These are phyloP conservation scores for Metschnikowia continentalis DNA, from an alignment of 805 yeast genomes.

Conservation along the genomic window DNA sequence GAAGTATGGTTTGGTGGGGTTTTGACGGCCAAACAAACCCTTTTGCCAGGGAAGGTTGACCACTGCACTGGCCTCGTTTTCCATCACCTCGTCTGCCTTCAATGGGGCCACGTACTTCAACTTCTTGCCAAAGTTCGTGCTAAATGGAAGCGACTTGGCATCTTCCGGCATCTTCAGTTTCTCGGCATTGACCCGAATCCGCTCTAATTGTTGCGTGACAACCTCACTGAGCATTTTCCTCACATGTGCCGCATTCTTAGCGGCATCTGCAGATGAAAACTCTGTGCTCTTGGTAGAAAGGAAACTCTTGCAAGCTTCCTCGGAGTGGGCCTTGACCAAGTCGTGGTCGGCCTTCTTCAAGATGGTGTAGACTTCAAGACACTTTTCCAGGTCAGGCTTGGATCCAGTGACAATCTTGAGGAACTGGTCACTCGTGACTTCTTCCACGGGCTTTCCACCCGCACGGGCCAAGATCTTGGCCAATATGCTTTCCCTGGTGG, in stretches of 20 bases:
- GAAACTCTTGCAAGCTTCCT: slow-evolving; percentile 21
- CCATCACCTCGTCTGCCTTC: slow-evolving; percentile 43
- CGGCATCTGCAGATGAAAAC: slow-evolving; percentile 26
- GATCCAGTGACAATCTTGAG: slow-evolving; percentile 12
- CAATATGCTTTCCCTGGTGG: slow-evolving; percentile 47
- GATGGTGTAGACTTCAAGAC: slow-evolving; percentile 28
- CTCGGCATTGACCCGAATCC: slow-evolving; percentile 28
- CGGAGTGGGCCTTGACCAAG: slow-evolving; percentile 18
- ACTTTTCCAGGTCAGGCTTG: slow-evolving; percentile 31
- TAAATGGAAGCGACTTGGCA: slow-evolving; percentile 25
- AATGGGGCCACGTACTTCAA: slow-evolving; percentile 33
- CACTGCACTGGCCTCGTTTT: slow-evolving; percentile 46
- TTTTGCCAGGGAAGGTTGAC: slow-evolving; percentile 79
- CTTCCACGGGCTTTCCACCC: slow-evolving; percentile 22
- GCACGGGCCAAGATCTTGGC: slow-evolving; percentile 37
- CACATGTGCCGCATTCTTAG: slow-evolving; percentile 29
- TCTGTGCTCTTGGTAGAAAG: slow-evolving; percentile 35
- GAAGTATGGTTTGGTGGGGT: slow-evolving; percentile 76
- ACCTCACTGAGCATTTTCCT: slow-evolving; percentile 36
- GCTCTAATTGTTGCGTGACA: slow-evolving; percentile 30
- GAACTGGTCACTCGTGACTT: slow-evolving; percentile 16
- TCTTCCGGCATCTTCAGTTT: slow-evolving; percentile 27
- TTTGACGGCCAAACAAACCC: slow-evolving; percentile 71
- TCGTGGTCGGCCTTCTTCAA: slow-evolving; percentile 26
- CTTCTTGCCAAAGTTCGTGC: slow-evolving; percentile 24